Evolutionary conservation across 192 early-diverging fungal species (phyloP).

Genomic region (Coemansia aciculifera): DNA sequence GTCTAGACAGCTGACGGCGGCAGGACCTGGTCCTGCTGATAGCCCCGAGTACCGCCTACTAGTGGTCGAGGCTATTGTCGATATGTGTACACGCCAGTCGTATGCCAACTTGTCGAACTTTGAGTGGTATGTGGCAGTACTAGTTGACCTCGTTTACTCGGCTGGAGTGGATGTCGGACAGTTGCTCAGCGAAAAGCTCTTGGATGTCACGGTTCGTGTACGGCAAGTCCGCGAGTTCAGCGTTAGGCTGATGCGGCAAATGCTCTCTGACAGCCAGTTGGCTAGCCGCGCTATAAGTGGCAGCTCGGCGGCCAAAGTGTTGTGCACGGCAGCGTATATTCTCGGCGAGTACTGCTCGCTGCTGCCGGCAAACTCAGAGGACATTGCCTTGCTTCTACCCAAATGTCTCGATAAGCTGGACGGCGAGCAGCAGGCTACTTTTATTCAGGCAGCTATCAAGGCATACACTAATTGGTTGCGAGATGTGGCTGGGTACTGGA

Average conservation of each 20-base stretch:
- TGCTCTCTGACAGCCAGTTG: constrained; percentile 66
- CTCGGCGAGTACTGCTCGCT: constrained; percentile 83
- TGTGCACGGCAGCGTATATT: constrained; percentile 90
- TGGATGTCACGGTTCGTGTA: constrained; percentile 90
- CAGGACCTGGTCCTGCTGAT: constrained; percentile 31
- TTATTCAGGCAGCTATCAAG: constrained; percentile 51
- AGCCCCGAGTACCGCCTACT: constrained; percentile 71
- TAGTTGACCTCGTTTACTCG: constrained; percentile 76
- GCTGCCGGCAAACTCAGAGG: constrained; percentile 53
- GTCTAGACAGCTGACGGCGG: neutral
- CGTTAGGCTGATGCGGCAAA: constrained; percentile 69
- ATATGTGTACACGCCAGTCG: constrained; percentile 79
- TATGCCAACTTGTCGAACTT: constrained; percentile 87
- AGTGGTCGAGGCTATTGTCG: constrained; percentile 80
- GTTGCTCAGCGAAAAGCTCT: constrained; percentile 69
- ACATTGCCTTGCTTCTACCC: constrained; percentile 70
- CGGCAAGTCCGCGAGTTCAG: constrained; percentile 77
- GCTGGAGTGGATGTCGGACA: constrained; percentile 75
- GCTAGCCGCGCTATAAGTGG: constrained; percentile 71
- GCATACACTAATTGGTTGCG: constrained; percentile 51
- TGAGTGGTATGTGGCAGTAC: constrained; percentile 91
- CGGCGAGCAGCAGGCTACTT: constrained; percentile 32
- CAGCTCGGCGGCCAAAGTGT: constrained; percentile 61
- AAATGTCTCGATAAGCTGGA: constrained; percentile 51
- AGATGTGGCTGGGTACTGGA: constrained; percentile 49